phyloP scores from a whole-genome alignment of 176 grass and related monocot genomes.

The Oryza meridionalis region DNA sequence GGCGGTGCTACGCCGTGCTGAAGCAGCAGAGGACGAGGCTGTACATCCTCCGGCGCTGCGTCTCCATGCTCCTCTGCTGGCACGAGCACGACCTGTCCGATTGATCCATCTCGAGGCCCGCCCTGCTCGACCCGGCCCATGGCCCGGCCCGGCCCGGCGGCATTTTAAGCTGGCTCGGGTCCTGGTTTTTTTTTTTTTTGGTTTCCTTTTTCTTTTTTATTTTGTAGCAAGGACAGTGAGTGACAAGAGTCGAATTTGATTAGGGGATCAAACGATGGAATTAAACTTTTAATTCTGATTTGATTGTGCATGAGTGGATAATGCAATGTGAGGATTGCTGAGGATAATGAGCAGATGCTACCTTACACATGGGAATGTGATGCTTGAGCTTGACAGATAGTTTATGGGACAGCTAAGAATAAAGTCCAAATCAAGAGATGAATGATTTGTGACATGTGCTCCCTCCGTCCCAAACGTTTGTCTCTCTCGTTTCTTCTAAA shows the following conservation, averaged over 20 bases:
- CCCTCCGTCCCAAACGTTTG: too few species aligned
- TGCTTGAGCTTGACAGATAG: too few species aligned
- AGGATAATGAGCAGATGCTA: too few species aligned
- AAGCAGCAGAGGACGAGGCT: constrained; percentile 86
- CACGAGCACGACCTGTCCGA: constrained; percentile 71
- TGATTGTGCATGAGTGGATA: not conserved
- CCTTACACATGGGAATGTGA: too few species aligned
- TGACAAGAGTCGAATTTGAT: not conserved
- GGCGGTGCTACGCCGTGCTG: constrained; percentile 64
- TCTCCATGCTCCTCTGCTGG: constrained; percentile 87
- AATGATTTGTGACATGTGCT: too few species aligned
- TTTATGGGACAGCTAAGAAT: too few species aligned
- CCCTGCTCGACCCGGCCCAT: too few species aligned
- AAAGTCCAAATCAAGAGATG: too few species aligned
- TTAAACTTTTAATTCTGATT: not conserved
- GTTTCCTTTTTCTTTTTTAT: too few species aligned
- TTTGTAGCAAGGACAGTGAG: not conserved
- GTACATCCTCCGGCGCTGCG: constrained; percentile 79
- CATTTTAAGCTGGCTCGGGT: not conserved
- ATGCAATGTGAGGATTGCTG: not conserved
- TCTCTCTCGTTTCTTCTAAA: too few species aligned
- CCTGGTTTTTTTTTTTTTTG: not conserved
- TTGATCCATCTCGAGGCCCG: constrained; percentile 13
- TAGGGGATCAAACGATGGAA: not conserved
- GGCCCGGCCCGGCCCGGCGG: too few species aligned